Base-by-base conservation (phyloP, 805 yeast species). In the Lipomyces yamanashiensis region DNA sequence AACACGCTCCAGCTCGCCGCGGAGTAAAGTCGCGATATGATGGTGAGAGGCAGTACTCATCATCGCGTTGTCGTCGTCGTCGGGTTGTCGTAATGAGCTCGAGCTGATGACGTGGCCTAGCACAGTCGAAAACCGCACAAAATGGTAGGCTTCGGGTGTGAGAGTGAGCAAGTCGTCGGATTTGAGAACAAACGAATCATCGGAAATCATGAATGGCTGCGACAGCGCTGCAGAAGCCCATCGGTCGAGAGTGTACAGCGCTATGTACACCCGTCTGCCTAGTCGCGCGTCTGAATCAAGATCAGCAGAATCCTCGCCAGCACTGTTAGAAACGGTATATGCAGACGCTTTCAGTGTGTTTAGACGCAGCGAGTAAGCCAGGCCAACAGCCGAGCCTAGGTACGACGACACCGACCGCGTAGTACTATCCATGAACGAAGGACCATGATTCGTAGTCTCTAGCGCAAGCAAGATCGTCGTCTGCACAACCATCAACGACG, bases 371-470 rank as follows among this genome's bases (percentile, higher is more conserved):
- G 68, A 58, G n/a, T 68, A 68, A 10, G 73, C 70, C 23, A 71
- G 59, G n/a, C 73, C 71, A n/a, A 76, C 71, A 6, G 78, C 77
- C 7, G 78, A 71, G 1, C 79, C 79, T 8, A 78, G 71, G 75
- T 78, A 75, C 39, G 70, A 48, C 34, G 67, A 39, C 7, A 34
- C 36, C 19, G 67, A 61, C 12, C 51, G 59, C 23, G 57, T 51
- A 8, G 41, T 53, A 36, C 43, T 43, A 6, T 51, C 60, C 10
- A 67, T 50, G 12, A 59, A 57, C 10, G 61, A 54, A 21, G 64
- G 56, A 2, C 67, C 69, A 19, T 56, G 70, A 23, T 53, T 62
- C 17, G 72, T 77, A 71, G 71, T 58, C 71, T 77, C 68, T 28
- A 69, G 58, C 10, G 68, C 71, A 13, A 74, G 71, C 43, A 78